Base-by-base conservation (phyloP, 2,329 filamentous ascomycete species). In the Didymella pinodella region DNA sequence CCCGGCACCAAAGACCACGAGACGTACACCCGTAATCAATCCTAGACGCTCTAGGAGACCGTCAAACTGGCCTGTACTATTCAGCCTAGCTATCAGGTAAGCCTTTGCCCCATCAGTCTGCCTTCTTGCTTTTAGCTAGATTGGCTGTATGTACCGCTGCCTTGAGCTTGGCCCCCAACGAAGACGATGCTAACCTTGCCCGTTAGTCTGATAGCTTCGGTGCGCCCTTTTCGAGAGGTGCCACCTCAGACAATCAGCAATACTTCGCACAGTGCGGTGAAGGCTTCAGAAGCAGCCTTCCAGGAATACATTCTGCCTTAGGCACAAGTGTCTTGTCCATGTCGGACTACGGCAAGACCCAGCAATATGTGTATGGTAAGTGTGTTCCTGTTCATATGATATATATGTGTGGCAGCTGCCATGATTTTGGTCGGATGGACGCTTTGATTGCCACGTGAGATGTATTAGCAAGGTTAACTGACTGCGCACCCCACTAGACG, bases 351-450 rank as follows among this genome's bases (percentile, higher is more conserved):
- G 83, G 85, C 74, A 96, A 96, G 80, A 80, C 87, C 59, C 87
- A 90, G 77, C 84, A 89, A 78, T 90, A 89, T 77, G 86, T 93
- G 82, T 90, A 94, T 80, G 90, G 93, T 96, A 83, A 82, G 92
- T 88, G 59, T 61, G 61, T 47, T 66, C 68, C 62, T 64, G 77
- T 79, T 67, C 82, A 81, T 73, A 66, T 77, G 75, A 77, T 72
- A 65, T 65, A 62, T 62, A 57, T 57, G 51, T 52, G 66, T 65
- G 67, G 64, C 75, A 75, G 69, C 73, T 75, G 73, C 70, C 71
- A 74, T 62, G 66, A 56, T 65, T 51, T 65, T 70, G 69, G 65
- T 75, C 73, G 72, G 71, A 71, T 71, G 71, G 62, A 66, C 70
- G 69, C 72, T 68, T 64, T 51, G 45, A 63, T 53, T 65, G 63